phyloP scores from a whole-genome alignment of 805 yeast genomes.

The Kockiozyma suomiensis region DNA sequence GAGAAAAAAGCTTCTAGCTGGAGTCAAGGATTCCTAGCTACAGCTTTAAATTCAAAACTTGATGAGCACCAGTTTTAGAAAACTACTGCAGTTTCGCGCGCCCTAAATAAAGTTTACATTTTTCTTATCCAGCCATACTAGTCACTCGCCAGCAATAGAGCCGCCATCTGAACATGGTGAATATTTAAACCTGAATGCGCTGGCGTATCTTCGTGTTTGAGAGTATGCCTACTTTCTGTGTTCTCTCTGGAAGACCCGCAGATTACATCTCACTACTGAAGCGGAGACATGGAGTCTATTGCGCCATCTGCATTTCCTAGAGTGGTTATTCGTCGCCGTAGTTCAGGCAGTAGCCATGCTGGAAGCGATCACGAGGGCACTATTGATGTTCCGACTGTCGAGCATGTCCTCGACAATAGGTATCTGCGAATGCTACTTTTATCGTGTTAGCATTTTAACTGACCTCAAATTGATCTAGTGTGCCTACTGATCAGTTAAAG shows the following conservation, averaged over 20 bases:
- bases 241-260: too few relatives aligned
- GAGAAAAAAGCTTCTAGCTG: background rate
- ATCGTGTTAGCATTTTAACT: background rate
- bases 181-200: too few relatives aligned
- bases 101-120: too few relatives aligned
- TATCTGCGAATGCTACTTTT: background rate
- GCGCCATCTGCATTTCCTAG: background rate
- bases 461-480: background rate
- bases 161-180: too few relatives aligned
- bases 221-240: too few relatives aligned
- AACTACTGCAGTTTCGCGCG: too few relatives aligned
- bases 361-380: constrained; percentile 31
- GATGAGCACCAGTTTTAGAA: too few relatives aligned
- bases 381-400: constrained; percentile 21
- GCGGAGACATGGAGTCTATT: background rate
- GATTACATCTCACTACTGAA: too few relatives aligned
- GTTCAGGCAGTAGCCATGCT: constrained; percentile 15
- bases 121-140: too few relatives aligned
- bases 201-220: too few relatives aligned
- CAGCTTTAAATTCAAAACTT: too few relatives aligned
- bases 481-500: constrained; percentile 21
- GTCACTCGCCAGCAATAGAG: too few relatives aligned
- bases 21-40: background rate
- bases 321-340: constrained; percentile 7
- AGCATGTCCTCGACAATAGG: constrained; percentile 19